Evolutionary conservation across 257 asterid genomes (phyloP), one percentile per base, ranked within the genome.

Genomic region (Dorcoceras hygrometricum): DNA sequence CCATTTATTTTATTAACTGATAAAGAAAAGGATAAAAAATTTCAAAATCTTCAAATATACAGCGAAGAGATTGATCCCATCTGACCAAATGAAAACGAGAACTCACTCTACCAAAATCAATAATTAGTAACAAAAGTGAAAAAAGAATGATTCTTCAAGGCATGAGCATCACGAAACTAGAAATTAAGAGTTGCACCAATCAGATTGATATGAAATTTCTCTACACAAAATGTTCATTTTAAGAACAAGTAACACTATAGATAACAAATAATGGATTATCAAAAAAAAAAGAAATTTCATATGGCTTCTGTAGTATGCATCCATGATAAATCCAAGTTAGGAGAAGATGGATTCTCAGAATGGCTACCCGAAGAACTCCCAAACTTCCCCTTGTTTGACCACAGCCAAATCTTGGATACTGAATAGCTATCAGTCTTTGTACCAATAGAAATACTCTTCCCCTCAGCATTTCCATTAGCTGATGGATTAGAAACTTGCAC

Each of bases 391-490:
- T 92, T 92, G 68, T 86, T 86, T 0, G 97, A 82, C 98, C 98
- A 92, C 63, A 89, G 77, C 98, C 98, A 92, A 75, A 92, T 89
- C 95, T 92, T 92, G 76, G 98, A 92, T 68, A 89, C 88, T 0
- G 98, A 92, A 39, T 87, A 92, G 83, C 98, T 92, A 78, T 92
- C 98, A 0, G 86, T 89, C 79, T 86, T 92, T n/a, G 95, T 74
- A 63, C 96, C 94, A 23, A 87, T 82, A 24, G 82, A 29, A 63
- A 92, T 87, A 85, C 76, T 92, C 81, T 88, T 92, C 62, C 95
- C 98, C 23, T 84, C 88, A 12, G 73, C 46, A 61, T 75, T 80
- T 28, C 55, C 77, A 51, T 74, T 84, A 8, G 19, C 64, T 0
- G 56, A 48, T 23, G 67, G 69, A 76, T 70, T 74, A 25, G 65